These are phyloP conservation scores for Penicillium sp. DNA, from an alignment of 2,329 filamentous ascomycete genomes.

Conservation along the genomic window DNA sequence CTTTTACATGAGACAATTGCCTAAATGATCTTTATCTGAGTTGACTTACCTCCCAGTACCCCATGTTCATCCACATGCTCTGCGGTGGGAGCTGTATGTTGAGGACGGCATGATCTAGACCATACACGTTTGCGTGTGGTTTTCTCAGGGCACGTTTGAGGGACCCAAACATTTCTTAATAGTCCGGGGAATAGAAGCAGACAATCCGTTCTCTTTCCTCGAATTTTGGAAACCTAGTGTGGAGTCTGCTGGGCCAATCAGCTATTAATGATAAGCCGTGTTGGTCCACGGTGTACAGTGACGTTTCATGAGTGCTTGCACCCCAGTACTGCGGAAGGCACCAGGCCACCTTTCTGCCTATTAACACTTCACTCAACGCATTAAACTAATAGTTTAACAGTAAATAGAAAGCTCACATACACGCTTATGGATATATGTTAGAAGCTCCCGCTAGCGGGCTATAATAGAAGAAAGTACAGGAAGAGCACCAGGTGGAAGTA, in stretches of 20 bases:
- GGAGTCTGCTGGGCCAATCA: neutral
- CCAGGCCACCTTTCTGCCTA: too few relatives aligned
- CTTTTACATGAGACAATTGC: neutral
- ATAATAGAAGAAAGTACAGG: too few relatives aligned
- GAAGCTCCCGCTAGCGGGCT: too few relatives aligned
- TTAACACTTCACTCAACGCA: too few relatives aligned
- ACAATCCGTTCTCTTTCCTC: neutral
- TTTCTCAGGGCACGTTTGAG: conserved; percentile 8
- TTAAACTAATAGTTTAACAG: too few relatives aligned
- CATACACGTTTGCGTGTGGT: conserved; percentile 33
- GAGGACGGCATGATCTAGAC: conserved; percentile 49
- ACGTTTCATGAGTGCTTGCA: too few relatives aligned
- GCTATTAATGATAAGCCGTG: too few relatives aligned
- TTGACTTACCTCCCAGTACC: conserved; percentile 46
- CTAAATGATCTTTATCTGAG: neutral
- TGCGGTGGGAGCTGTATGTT: conserved; percentile 42
- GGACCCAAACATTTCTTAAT: conserved; percentile 3
- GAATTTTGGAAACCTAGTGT: neutral
- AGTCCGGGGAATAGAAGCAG: neutral
- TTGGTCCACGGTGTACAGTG: too few relatives aligned
- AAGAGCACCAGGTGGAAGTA: too few relatives aligned
- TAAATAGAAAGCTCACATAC: too few relatives aligned
- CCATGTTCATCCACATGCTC: conserved; percentile 58
- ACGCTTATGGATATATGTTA: too few relatives aligned
- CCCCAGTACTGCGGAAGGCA: too few relatives aligned